Evolutionary conservation across 2,329 filamentous ascomycete species (phyloP).

Genomic region (Cladosporium austrohemisphaericum): DNA sequence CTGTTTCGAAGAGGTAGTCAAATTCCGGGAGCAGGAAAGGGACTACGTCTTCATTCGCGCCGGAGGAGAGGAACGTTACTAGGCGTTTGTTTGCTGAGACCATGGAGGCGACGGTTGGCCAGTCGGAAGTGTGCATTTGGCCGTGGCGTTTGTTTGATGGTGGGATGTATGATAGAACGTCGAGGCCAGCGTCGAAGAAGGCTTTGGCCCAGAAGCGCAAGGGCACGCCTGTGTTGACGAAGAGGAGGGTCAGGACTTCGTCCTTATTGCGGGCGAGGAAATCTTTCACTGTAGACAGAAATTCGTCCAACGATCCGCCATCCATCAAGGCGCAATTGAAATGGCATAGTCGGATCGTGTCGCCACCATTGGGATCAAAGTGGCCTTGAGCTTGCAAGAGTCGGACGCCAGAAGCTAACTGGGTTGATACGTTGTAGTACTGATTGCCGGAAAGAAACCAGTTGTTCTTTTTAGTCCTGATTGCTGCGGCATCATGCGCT

Average conservation of each 20-base stretch:
- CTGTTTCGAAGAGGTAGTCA: slow-evolving; percentile 46
- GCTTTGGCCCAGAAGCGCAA: slow-evolving; percentile 43
- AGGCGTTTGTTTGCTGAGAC: slow-evolving; percentile 41
- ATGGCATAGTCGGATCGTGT: slow-evolving; percentile 59
- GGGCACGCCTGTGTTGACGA: slow-evolving; percentile 41
- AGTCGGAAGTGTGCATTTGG: slow-evolving; percentile 30
- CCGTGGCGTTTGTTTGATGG: slow-evolving; percentile 21
- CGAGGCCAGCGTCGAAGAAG: slow-evolving; percentile 51
- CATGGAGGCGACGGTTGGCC: slow-evolving; percentile 43
- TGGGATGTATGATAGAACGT: slow-evolving; percentile 41
- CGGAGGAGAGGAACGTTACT: slow-evolving; percentile 44
- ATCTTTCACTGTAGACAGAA: slow-evolving; percentile 53
- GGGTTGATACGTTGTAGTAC: slow-evolving; percentile 54
- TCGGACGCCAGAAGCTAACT: slow-evolving; percentile 60
- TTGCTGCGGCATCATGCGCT: slow-evolving; percentile 63
- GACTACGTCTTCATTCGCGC: slow-evolving; percentile 35
- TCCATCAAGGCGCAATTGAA: slow-evolving; percentile 56
- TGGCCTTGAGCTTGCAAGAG: slow-evolving; percentile 65
- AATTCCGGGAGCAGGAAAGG: slow-evolving; percentile 38
- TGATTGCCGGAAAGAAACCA: slow-evolving; percentile 42
- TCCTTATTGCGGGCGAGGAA: slow-evolving; percentile 51
- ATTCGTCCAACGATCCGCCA: slow-evolving; percentile 52
- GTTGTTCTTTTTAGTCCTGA: slow-evolving; percentile 37
- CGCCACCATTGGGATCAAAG: slow-evolving; percentile 42
- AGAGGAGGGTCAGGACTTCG: slow-evolving; percentile 28